Evolutionary conservation across 805 yeast genomes (phyloP), one percentile per base, ranked within the genome.

Genomic region (Candida hispaniensis): DNA sequence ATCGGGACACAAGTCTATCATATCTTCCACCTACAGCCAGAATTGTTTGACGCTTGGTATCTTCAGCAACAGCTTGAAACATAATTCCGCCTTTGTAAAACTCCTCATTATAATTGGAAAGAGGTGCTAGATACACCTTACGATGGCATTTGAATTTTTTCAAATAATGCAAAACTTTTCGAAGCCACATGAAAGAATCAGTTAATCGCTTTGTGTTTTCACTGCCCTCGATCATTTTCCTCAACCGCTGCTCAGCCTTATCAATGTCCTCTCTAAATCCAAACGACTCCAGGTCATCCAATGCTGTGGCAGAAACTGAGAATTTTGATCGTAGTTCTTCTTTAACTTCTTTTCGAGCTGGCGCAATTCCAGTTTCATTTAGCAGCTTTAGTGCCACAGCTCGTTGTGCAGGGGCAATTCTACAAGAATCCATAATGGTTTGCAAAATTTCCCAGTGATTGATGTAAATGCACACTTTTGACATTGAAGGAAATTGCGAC

Each of bases 1-100:
- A 66, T 11, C 75, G 65, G 3, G 71, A 61, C 9, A 85, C 70
- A 44, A 91, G 63, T 13, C 64, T 61, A 48, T 88, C 97, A 51
- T 85, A 91, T 38, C 99, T 63, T 2, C 99, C 99, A 27, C 99
- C 99, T 0, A 91, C 88, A 10, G 91, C 91, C 24, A 91, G 61
- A 18, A 77, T 63, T 5, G 44, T 36, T 12, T 41, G 23, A 6
- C 45, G 40, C 13, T 50, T 46, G 8, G 47, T 30, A 3, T 73
- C 76, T 38, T 81, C 79, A 44, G 73, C 69, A 1, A 83, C 69
- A 0, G 80, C 82, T 46, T 83, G 93, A 52, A 88, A 91, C 93
- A 91, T 83, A 2, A 86, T 59, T 0, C 93, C 93, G 11, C 75
- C 73, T 22, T 66, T 62, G 51, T 86, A 91, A 51, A 83, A 88